These are phyloP conservation scores for Aspergillus jensenii DNA, from an alignment of 2,329 filamentous ascomycete genomes.

Conservation along the genomic window DNA sequence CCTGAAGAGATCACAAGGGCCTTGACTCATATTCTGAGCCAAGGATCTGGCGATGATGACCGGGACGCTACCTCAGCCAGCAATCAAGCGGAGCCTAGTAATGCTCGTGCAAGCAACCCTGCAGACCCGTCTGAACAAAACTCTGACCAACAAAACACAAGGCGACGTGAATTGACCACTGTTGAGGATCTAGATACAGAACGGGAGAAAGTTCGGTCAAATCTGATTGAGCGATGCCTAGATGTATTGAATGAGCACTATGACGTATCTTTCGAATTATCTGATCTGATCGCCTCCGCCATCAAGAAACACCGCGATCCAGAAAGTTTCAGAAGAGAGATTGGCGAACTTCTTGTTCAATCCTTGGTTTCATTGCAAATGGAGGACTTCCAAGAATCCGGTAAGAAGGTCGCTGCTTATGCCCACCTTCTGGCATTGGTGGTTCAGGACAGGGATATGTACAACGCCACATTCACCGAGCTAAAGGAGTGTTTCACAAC, in stretches of 20 bases:
- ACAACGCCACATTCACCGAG: slow-evolving; percentile 70
- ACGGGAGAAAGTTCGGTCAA: slow-evolving; percentile 68
- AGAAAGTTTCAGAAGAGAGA: slow-evolving; percentile 63
- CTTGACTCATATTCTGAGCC: slow-evolving; percentile 42
- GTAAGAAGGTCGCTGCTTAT: slow-evolving; percentile 80
- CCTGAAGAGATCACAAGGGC: slow-evolving; percentile 41
- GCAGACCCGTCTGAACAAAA: slow-evolving; percentile 20
- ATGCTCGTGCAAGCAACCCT: slow-evolving; percentile 19
- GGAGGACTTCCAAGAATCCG: slow-evolving; percentile 55
- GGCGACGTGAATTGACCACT: slow-evolving; percentile 46
- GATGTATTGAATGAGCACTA: slow-evolving; percentile 88
- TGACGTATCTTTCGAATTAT: slow-evolving; percentile 83
- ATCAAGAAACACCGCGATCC: slow-evolving; percentile 62
- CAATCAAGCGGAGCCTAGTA: slow-evolving; percentile 17
- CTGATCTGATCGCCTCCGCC: slow-evolving; percentile 78
- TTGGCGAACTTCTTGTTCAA: slow-evolving; percentile 78
- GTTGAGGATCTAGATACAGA: slow-evolving; percentile 78
- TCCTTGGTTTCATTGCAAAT: slow-evolving; percentile 71
- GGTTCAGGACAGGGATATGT: slow-evolving; percentile 79
- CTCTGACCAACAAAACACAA: slow-evolving; percentile 25
- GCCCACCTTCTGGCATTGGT: slow-evolving; percentile 88
- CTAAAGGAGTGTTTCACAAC: slow-evolving; percentile 74
- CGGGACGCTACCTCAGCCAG: slow-evolving; percentile 24
- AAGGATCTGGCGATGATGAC: slow-evolving; percentile 28
- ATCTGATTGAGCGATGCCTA: slow-evolving; percentile 84